A percentile compares a stretch with the other conserved stretches of the same genome.
Conservation (phyloP, 192 early-diverging fungal genomes). For the Glomus cerebriforme region DNA sequence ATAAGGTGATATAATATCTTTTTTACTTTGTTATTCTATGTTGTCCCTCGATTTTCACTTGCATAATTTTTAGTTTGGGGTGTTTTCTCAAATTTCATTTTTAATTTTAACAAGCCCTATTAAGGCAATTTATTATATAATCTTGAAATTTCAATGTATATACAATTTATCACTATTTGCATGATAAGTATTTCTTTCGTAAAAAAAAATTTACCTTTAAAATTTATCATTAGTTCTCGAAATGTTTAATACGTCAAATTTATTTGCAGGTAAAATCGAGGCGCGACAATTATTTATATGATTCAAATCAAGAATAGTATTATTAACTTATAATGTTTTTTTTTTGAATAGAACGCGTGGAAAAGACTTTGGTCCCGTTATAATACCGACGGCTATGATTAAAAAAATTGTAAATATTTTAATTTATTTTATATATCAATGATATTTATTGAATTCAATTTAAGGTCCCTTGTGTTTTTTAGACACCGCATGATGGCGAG, state of each 20-base stretch:
- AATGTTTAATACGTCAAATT: background rate
- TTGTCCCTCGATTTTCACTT: background rate
- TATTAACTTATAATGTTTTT: background rate
- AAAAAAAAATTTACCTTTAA: background rate
- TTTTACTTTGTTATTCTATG: background rate
- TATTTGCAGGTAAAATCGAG: background rate
- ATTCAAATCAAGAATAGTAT: background rate
- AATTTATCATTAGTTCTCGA: background rate
- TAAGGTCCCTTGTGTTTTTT: constrained; percentile 4
- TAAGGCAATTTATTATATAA: background rate
- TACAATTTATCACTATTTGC: background rate
- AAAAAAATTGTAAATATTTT: constrained; percentile 43
- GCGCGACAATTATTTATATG: background rate
- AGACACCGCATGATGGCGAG: constrained; percentile 75
- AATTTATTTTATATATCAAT: background rate
- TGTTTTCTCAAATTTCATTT: too few relatives aligned
- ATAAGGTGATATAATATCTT: background rate
- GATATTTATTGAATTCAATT: background rate
- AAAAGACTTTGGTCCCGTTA: constrained; percentile 12
- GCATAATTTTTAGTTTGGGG: background rate
- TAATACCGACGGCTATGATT: constrained; percentile 44
- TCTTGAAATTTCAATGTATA: background rate
- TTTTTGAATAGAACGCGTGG: background rate
- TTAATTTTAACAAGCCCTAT: background rate
- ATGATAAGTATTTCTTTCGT: background rate